These are phyloP conservation scores for Diaporthe humulicola DNA, from an alignment of 2,329 filamentous ascomycete genomes.

Conservation along the genomic window DNA sequence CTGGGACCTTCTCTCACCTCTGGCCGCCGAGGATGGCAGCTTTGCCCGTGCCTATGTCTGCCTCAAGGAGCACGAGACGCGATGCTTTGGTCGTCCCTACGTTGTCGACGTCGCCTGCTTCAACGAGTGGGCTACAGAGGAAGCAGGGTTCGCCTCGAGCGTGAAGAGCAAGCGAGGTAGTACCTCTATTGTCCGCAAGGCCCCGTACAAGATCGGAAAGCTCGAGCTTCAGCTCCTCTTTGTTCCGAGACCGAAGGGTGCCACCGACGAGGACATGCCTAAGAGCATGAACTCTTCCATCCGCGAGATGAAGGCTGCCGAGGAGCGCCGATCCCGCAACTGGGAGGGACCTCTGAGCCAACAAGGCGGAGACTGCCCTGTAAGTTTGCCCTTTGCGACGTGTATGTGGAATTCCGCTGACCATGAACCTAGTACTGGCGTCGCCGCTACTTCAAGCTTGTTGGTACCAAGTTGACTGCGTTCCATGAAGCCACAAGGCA, in stretches of 20 bases:
- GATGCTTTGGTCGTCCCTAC: conserved; percentile 89
- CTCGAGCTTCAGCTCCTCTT: conserved; percentile 94
- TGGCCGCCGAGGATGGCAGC: conserved; percentile 91
- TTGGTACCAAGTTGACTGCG: conserved; percentile 90
- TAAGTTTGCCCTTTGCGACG: conserved; percentile 66
- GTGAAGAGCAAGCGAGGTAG: conserved; percentile 93
- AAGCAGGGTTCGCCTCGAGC: conserved; percentile 81
- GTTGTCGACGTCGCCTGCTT: conserved; percentile 93
- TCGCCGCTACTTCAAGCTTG: conserved; percentile 95
- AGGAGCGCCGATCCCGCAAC: conserved; percentile 80
- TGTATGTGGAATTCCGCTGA: conserved; percentile 51
- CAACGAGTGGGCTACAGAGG: conserved; percentile 98
- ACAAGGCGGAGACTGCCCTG: conserved; percentile 96
- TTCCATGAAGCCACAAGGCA: conserved; percentile 97
- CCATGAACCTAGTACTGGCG: conserved; percentile 84
- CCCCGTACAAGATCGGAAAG: conserved; percentile 97
- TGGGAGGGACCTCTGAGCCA: conserved; percentile 95
- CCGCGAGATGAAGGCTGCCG: conserved; percentile 91
- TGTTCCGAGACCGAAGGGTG: conserved; percentile 89
- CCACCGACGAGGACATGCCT: conserved; percentile 94
- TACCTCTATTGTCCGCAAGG: conserved; percentile 79
- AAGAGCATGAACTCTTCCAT: conserved; percentile 99
- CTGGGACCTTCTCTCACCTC: conserved; percentile 88
- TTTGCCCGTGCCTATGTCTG: conserved; percentile 96
- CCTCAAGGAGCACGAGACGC: conserved; percentile 89